Evolutionary conservation across 495 filamentous ascomycete species (phyloP).

Genomic region (Hypoxylon rickii): DNA sequence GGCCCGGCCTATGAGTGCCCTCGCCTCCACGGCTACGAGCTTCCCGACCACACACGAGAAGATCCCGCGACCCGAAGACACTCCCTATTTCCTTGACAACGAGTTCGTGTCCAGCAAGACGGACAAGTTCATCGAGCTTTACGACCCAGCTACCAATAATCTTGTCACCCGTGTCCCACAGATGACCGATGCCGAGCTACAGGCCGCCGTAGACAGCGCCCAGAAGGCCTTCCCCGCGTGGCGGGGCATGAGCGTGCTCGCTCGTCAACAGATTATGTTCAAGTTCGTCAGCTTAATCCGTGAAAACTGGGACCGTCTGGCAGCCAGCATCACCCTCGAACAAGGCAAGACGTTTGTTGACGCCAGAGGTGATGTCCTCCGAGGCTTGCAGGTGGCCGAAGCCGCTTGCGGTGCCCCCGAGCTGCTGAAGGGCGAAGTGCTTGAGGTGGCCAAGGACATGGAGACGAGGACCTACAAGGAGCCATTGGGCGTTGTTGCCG

Average conservation of each 20-base stretch:
- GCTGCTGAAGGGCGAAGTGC: constrained; percentile 88
- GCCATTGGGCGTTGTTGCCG: constrained; percentile 90
- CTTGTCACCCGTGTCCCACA: constrained; percentile 97
- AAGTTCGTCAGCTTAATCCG: constrained; percentile 89
- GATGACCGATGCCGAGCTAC: constrained; percentile 86
- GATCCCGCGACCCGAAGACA: constrained; percentile 75
- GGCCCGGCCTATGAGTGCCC: constrained; percentile 54
- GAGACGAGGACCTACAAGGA: constrained; percentile 93
- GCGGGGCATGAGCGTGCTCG: constrained; percentile 81
- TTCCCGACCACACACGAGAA: constrained; percentile 85
- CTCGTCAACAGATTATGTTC: constrained; percentile 96
- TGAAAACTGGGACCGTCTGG: constrained; percentile 93
- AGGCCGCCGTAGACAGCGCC: constrained; percentile 84
- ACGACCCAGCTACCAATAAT: constrained; percentile 97
- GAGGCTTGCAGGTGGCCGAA: constrained; percentile 96
- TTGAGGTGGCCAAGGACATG: constrained; percentile 99
- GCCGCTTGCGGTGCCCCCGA: constrained; percentile 93
- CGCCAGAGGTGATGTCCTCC: constrained; percentile 91
- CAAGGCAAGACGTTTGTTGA: constrained; percentile 99
- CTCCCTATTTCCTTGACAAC: constrained; percentile 92
- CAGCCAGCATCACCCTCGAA: constrained; percentile 94
- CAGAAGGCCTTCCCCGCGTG: constrained; percentile 89
- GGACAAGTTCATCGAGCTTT: constrained; percentile 83
- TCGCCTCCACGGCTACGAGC: constrained; percentile 64
- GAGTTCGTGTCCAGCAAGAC: constrained; percentile 78